Base-by-base conservation (phyloP, 1,284 basidiomycete genomes). In the Meira miltonrushii region DNA sequence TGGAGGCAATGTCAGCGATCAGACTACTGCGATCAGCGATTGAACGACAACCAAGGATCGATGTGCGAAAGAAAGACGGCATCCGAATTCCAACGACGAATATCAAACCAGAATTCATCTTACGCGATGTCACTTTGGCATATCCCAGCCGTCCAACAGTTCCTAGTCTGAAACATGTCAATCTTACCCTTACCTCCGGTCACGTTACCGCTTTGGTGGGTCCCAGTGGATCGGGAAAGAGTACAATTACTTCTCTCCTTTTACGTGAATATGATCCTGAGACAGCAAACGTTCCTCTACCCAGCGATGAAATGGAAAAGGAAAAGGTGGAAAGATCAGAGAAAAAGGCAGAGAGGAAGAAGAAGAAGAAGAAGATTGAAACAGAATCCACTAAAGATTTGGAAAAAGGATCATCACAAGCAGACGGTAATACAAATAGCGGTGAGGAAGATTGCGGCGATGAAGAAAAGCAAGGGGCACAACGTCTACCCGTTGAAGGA, bases 221-320 rank as follows among this genome's bases (percentile, higher is more conserved):
- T 2, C 72, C 74, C 1, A 67, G 64, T 2, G 75, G 75, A 8
- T 72, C 69, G 5, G 75, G 75, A 43, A 78, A 78, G 69, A 81
- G 79, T 0, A 82, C 82, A 10, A 76, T 80, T 38, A 78, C 79
- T 8, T 64, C 75, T 10, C 71, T 81, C 2, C 68, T 82, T 0
- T 64, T 80, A 2, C 76, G 80, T 12, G 75, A 80, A 53, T 81
- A 79, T 65, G 81, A 82, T 51, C 80, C 80, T 0, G 68, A 72
- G 50, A 68, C 71, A 6, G 63, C 69, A 47, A 69, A 71, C 23
- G 43, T 49, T n/a, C 37, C 59, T 58, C 55, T 53, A 17, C 25
- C 40, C 25, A 43, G 15, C 28, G 43, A 57, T n/a, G 25, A 37
- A 9, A 33, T 6, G n/a, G 23, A 15, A 56, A 37, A 43, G 15